Percentiles rank a stretch among this genome's conserved stretches.
phyloP scores from a whole-genome alignment of 495 filamentous ascomycete genomes.

The Penicillium maclennaniae region DNA sequence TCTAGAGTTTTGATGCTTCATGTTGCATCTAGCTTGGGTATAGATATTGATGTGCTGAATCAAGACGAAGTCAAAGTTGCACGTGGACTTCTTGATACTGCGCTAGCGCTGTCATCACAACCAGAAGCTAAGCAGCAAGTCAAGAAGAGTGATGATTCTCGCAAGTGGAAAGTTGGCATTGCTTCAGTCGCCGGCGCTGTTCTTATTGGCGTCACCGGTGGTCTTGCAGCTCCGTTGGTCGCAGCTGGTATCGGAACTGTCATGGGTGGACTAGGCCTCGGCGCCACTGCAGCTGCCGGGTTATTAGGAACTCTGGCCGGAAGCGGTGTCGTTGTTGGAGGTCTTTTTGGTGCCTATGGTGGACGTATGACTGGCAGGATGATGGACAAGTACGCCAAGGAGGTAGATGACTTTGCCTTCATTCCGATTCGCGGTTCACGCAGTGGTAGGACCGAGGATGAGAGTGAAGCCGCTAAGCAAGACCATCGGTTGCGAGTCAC shows the following conservation, averaged over 20 bases:
- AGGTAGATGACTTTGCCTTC: slow-evolving; percentile 88
- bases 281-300: slow-evolving; percentile 70
- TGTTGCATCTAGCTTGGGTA: slow-evolving; percentile 61
- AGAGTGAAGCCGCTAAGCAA: slow-evolving; percentile 43
- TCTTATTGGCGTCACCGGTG: slow-evolving; percentile 76
- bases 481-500: slow-evolving; percentile 74
- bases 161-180: slow-evolving; percentile 79
- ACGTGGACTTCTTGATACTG: slow-evolving; percentile 66
- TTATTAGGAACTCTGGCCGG: slow-evolving; percentile 76
- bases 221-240: slow-evolving; percentile 75
- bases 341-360: slow-evolving; percentile 86
- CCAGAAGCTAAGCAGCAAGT: slow-evolving; percentile 62
- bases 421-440: slow-evolving; percentile 59
- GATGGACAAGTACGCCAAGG: slow-evolving; percentile 82
- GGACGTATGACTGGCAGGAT: slow-evolving; percentile 78
- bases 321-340: slow-evolving; percentile 72
- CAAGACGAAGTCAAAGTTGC: slow-evolving; percentile 74
- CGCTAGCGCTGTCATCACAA: slow-evolving; percentile 64
- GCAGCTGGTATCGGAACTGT: slow-evolving; percentile 79
- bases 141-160: slow-evolving; percentile 59
- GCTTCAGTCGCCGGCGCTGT: slow-evolving; percentile 76
- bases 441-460: slow-evolving; percentile 38
- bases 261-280: slow-evolving; percentile 76
- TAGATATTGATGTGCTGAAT: slow-evolving; percentile 61
- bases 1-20: slow-evolving; percentile 72